Percentiles rank a stretch among this genome's conserved stretches.
Evolutionary conservation across 352 stramenopile species (phyloP).

Genomic region (Phytopythium ostracodes): DNA sequence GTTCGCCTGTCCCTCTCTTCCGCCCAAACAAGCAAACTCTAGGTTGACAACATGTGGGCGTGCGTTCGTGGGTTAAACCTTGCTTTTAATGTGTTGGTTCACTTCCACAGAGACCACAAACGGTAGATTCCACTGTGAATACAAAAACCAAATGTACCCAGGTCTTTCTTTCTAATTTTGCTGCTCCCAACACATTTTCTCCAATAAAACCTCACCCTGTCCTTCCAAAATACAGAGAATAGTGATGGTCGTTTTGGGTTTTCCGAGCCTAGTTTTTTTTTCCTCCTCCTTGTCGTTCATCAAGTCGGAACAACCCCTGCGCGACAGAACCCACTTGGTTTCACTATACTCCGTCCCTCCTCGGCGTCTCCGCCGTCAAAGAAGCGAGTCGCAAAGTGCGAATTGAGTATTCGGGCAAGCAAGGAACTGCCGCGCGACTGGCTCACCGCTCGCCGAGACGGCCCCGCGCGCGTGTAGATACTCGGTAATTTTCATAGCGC

Average conservation of each 20-base stretch:
- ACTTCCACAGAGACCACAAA: no score
- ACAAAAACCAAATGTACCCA: slow-evolving; percentile 1
- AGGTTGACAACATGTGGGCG: no score
- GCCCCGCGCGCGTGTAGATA: not conserved
- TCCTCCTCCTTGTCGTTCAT: no score
- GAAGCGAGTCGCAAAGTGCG: not conserved
- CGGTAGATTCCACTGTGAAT: not conserved
- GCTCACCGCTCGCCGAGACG: not conserved
- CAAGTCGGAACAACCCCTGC: not conserved
- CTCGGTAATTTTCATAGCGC: not conserved
- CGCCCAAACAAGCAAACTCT: no score
- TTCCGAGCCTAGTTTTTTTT: not conserved
- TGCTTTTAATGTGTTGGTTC: not conserved
- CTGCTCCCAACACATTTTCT: not conserved
- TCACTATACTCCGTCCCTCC: not conserved
- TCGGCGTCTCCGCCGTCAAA: not conserved
- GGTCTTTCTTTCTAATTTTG: not conserved
- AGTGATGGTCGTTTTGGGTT: not conserved
- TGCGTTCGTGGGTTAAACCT: not conserved
- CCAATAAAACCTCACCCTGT: not conserved
- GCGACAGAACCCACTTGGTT: not conserved
- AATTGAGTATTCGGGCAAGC: not conserved
- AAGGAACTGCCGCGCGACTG: not conserved
- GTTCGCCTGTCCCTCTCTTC: no score
- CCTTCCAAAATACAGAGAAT: not conserved